These are phyloP conservation scores for Pleurotus tuber-regium DNA, from an alignment of 768 basidiomycete species.

Conservation along the genomic window DNA sequence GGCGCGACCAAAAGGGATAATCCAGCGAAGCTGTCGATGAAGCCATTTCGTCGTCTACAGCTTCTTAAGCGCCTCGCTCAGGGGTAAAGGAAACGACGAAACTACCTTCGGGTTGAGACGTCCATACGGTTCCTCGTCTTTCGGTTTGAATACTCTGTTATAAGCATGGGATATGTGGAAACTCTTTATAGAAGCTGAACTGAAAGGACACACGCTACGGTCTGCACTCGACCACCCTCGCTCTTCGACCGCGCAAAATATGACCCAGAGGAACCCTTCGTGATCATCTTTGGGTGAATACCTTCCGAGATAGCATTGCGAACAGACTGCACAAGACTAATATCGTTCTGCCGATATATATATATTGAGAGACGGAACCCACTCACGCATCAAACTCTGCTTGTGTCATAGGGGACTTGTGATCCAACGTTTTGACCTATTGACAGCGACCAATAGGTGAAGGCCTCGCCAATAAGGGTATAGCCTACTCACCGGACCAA, in stretches of 20 bases:
- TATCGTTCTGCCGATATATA: constrained; percentile 7
- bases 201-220: constrained; percentile 67
- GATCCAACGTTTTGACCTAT: constrained; percentile 79
- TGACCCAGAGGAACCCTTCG: constrained; percentile 85
- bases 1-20: constrained; percentile 86
- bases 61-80: neutral
- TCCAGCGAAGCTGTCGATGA: constrained; percentile 84
- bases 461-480: neutral
- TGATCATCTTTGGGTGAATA: constrained; percentile 88
- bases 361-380: neutral
- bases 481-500: constrained; percentile 32
- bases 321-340: constrained; percentile 62
- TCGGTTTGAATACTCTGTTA: constrained; percentile 84
- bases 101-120: constrained; percentile 80
- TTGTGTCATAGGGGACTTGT: constrained; percentile 72
- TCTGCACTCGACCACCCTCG: constrained; percentile 67
- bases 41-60: constrained; percentile 84
- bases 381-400: constrained; percentile 69
- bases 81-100: neutral
- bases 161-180: neutral
- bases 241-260: constrained; percentile 87
- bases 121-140: constrained; percentile 89
- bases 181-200: neutral
- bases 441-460: neutral
- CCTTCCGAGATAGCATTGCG: constrained; percentile 70